phyloP scores from a whole-genome alignment of 208 protist species.

The Trypanosoma cruzi region DNA sequence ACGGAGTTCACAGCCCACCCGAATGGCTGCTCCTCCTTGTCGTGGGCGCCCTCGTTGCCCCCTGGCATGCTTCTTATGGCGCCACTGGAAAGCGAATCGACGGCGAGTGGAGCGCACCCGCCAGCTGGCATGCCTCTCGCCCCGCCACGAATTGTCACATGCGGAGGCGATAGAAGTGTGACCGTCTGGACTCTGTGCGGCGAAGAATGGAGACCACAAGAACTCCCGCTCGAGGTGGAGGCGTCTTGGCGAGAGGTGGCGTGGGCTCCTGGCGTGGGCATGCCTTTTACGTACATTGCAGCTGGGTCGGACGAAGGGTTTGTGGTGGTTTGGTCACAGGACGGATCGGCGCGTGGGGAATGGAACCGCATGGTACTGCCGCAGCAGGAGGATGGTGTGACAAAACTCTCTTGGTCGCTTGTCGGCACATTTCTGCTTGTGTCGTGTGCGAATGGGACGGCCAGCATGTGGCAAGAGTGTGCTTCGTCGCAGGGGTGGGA shows the following conservation, averaged over 20 bases:
- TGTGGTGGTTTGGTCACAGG: conserved; percentile 82
- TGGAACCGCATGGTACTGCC: conserved; percentile 51
- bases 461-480: conserved; percentile 78
- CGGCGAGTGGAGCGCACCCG: neutral
- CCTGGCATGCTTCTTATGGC: conserved; percentile 67
- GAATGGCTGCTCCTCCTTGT: conserved; percentile 49
- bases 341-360: conserved; percentile 43
- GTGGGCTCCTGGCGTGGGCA: conserved; percentile 79
- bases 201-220: conserved; percentile 39
- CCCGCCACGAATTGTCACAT: conserved; percentile 81
- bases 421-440: conserved; percentile 82
- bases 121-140: conserved; percentile 38
- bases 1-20: conserved; percentile 53
- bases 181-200: conserved; percentile 70
- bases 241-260: conserved; percentile 64
- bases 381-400: conserved; percentile 54
- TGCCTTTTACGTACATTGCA: conserved; percentile 85
- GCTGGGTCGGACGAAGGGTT: conserved; percentile 74
- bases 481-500: conserved; percentile 54
- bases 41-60: conserved; percentile 73
- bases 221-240: conserved; percentile 46
- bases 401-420: conserved; percentile 84
- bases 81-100: conserved; percentile 54
- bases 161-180: conserved; percentile 50
- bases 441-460: conserved; percentile 73